phyloP scores from a whole-genome alignment of 2,329 filamentous ascomycete species.

The Clarireedia sp. region DNA sequence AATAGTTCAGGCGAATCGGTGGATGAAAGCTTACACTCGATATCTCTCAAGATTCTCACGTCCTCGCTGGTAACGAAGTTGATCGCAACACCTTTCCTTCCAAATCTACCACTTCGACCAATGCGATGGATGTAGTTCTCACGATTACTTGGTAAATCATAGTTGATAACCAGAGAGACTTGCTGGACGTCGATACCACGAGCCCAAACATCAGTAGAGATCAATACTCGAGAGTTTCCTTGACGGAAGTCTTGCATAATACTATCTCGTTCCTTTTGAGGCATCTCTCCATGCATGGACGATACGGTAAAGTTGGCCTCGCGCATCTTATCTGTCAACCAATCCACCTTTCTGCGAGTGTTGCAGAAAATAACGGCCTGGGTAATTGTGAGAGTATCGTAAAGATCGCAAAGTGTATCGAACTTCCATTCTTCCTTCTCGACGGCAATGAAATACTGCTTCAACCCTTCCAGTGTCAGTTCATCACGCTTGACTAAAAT shows the following conservation, averaged over 20 bases:
- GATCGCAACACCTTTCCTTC: slow-evolving; percentile 97
- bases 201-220: slow-evolving; percentile 96
- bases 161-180: slow-evolving; percentile 97
- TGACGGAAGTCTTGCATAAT: slow-evolving; percentile 99
- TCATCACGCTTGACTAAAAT: slow-evolving; percentile 99
- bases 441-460: slow-evolving; percentile 98
- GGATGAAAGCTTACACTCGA: slow-evolving; percentile 62
- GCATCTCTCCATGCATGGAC: slow-evolving; percentile 99
- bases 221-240: slow-evolving; percentile 90
- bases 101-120: slow-evolving; percentile 89
- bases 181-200: slow-evolving; percentile 98
- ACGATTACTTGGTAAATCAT: slow-evolving; percentile 94
- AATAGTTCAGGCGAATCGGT: neutral
- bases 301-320: slow-evolving; percentile 98
- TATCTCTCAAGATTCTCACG: slow-evolving; percentile 93
- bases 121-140: slow-evolving; percentile 99
- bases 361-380: slow-evolving; percentile 99
- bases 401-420: slow-evolving; percentile 95
- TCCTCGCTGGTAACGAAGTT: slow-evolving; percentile 99
- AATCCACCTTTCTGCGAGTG: slow-evolving; percentile 97
- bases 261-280: slow-evolving; percentile 93
- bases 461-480: slow-evolving; percentile 90
- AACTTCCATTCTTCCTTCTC: slow-evolving; percentile 99
- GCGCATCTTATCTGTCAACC: slow-evolving; percentile 98
- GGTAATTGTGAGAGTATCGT: slow-evolving; percentile 96